These are phyloP conservation scores for Tricholoma saponaceum DNA, from an alignment of 768 basidiomycete genomes.

Conservation along the genomic window DNA sequence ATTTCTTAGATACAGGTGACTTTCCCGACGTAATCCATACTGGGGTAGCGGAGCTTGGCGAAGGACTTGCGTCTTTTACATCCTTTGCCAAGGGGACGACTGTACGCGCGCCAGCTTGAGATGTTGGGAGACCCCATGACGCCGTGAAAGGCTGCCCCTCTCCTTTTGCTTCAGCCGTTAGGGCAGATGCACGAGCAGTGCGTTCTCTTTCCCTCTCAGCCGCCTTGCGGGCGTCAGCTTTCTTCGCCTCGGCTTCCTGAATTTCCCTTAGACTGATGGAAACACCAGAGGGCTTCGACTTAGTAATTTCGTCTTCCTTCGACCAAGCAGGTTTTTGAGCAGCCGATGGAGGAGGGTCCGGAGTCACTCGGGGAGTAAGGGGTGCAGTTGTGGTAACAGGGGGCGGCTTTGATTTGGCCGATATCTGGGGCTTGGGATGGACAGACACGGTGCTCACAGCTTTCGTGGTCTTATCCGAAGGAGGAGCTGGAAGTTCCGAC, in stretches of 20 bases:
- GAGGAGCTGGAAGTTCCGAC: constrained; percentile 12
- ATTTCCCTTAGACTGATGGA: constrained; percentile 86
- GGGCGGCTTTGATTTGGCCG: constrained; percentile 13
- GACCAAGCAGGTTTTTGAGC: constrained; percentile 57
- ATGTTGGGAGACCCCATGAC: constrained; percentile 85
- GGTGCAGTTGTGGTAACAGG: constrained; percentile 13
- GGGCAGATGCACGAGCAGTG: constrained; percentile 42
- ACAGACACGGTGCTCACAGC: constrained; percentile 9
- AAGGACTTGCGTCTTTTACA: constrained; percentile 38
- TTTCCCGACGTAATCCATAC: constrained; percentile 75
- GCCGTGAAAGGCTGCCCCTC: constrained; percentile 60
- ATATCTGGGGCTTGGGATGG: constrained; percentile 16
- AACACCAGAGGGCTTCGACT: constrained; percentile 36
- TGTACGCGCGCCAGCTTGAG: constrained; percentile 63
- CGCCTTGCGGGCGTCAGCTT: constrained; percentile 70
- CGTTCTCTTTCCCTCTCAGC: constrained; percentile 72
- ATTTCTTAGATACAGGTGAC: constrained; percentile 66
- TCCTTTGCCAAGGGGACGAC: constrained; percentile 40
- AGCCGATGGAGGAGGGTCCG: constrained; percentile 19
- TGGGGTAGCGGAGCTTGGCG: constrained; percentile 30
- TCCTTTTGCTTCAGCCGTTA: constrained; percentile 39
- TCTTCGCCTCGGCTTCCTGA: constrained; percentile 88
- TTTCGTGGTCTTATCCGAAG: constrained; percentile 18
- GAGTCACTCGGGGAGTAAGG: constrained; percentile 10
- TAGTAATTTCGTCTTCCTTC: constrained; percentile 65